phyloP scores from a whole-genome alignment of 345 rosid species.

The Kandelia obovata region DNA sequence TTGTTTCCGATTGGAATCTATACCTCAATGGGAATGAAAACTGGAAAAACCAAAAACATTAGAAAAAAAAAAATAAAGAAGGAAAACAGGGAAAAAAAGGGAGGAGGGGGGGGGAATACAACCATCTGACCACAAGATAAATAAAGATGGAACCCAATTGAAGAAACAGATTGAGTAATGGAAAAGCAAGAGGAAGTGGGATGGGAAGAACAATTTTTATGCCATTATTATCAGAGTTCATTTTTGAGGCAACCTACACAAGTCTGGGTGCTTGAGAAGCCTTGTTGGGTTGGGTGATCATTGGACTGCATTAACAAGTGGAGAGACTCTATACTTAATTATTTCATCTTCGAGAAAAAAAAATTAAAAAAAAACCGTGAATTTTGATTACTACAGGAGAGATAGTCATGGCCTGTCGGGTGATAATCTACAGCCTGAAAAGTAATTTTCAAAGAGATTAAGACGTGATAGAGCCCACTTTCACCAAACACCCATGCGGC shows the following conservation, averaged over 20 bases:
- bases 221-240: neutral
- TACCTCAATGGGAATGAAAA: no score
- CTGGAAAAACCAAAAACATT: no score
- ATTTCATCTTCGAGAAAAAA: neutral
- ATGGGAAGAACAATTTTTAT: neutral
- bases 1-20: no score
- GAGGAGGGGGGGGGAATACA: no score
- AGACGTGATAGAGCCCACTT: neutral
- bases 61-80: no score
- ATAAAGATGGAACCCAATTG: no score
- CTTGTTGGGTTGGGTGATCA: neutral
- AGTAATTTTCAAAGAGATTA: constrained; percentile 11
- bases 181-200: no score
- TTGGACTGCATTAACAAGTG: neutral
- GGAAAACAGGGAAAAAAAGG: no score
- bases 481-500: constrained; percentile 2
- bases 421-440: neutral
- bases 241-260: neutral
- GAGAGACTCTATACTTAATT: neutral
- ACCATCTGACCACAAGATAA: no score
- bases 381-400: no score
- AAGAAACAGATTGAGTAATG: no score
- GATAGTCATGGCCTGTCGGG: neutral
- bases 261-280: neutral
- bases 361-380: no score